phyloP scores from a whole-genome alignment of 352 stramenopile species.

The Globisporangium acanthophoron region DNA sequence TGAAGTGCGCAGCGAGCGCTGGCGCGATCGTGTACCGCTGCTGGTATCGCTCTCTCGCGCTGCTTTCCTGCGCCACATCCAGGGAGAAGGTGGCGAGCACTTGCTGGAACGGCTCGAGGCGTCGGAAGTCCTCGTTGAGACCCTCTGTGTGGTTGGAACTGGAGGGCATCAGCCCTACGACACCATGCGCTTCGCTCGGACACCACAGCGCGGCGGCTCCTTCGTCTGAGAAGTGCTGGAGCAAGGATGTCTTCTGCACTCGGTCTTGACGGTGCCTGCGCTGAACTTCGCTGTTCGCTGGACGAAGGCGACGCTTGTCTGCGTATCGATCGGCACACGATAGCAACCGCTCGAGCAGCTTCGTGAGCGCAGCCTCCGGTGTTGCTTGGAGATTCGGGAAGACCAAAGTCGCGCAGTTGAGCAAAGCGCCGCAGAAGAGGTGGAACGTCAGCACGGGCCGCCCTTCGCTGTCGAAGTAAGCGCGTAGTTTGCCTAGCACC shows the following conservation, averaged over 20 bases:
- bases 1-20: constrained; percentile 24
- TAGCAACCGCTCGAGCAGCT: constrained; percentile 1
- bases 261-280: not conserved
- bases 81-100: constrained; percentile 28
- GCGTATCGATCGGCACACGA: not conserved
- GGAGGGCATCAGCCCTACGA: not conserved
- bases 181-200: constrained; percentile 2
- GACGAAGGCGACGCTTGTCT: not conserved
- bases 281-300: not conserved
- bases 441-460: constrained; percentile 47
- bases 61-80: constrained; percentile 20
- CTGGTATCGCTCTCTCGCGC: constrained; percentile 15
- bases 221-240: constrained; percentile 11
- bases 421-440: constrained; percentile 43
- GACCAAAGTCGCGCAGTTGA: constrained; percentile 41
- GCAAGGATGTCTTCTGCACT: not conserved
- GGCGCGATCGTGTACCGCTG: constrained; percentile 23
- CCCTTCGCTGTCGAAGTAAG: constrained; percentile 45
- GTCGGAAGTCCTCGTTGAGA: constrained; percentile 19
- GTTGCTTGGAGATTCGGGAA: constrained; percentile 11
- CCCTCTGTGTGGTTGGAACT: not conserved
- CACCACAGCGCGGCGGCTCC: not conserved
- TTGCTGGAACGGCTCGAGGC: constrained; percentile 24
- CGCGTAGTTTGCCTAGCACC: constrained; percentile 48
- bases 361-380: constrained; percentile 10